Conservation (phyloP, 2,329 filamentous ascomycete genomes). For the Curvularia spicifera region DNA sequence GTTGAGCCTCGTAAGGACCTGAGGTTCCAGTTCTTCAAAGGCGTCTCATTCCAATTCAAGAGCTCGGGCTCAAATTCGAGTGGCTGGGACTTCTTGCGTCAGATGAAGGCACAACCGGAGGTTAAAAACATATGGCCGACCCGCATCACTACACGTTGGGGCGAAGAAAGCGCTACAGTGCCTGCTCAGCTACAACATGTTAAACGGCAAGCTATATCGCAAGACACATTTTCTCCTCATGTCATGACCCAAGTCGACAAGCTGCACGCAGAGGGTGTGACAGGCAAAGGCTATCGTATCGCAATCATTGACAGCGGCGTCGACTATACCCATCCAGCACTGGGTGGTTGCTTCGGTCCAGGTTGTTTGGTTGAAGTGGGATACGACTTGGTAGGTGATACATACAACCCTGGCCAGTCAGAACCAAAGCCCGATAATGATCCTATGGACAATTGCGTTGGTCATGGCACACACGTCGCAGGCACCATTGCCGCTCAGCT, state of each 20-base stretch:
- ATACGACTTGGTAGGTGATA: slow-evolving; percentile 64
- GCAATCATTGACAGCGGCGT: slow-evolving; percentile 53
- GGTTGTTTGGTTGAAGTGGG: slow-evolving; percentile 66
- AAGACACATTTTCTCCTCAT: slow-evolving; percentile 33
- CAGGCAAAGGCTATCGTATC: slow-evolving; percentile 55
- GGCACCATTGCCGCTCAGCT: slow-evolving; percentile 67
- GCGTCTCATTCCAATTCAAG: slow-evolving; percentile 25
- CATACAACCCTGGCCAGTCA: slow-evolving; percentile 43
- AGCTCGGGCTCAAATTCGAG: slow-evolving; percentile 12
- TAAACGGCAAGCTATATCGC: slow-evolving; percentile 16
- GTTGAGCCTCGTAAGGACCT: slow-evolving; percentile 24
- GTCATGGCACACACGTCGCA: slow-evolving; percentile 63
- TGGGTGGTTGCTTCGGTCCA: slow-evolving; percentile 68
- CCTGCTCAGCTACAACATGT: slow-evolving; percentile 5
- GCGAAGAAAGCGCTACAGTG: neutral
- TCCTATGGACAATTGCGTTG: slow-evolving; percentile 59
- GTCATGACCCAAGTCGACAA: slow-evolving; percentile 45
- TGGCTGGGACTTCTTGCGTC: neutral
- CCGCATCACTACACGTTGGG: slow-evolving; percentile 13
- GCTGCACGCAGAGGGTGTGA: slow-evolving; percentile 54
- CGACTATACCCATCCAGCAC: slow-evolving; percentile 68
- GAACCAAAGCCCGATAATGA: slow-evolving; percentile 56
- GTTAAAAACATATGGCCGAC: slow-evolving; percentile 23
- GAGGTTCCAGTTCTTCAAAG: slow-evolving; percentile 28
- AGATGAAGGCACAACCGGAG: slow-evolving; percentile 4